Evolutionary conservation across 108 stramenopile genomes (phyloP).

Genomic region (Tribonema minus): DNA sequence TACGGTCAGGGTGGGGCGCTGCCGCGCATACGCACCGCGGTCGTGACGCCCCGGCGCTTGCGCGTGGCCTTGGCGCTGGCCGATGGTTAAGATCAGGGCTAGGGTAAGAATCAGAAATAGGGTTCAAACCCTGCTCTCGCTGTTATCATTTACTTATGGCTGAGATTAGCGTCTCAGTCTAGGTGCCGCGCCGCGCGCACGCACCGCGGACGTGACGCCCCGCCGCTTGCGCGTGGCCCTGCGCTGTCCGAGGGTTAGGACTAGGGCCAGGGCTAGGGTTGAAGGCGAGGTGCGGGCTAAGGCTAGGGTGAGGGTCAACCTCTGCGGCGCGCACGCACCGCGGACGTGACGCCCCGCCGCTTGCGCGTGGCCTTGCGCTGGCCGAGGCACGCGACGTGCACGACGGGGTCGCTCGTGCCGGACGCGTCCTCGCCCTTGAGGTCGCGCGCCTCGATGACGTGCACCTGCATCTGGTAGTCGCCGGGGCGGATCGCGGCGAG

Average conservation of each 20-base stretch:
- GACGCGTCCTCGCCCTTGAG: slow-evolving; percentile 59
- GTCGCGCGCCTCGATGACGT: slow-evolving; percentile 60
- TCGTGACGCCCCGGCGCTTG: slow-evolving; percentile 3
- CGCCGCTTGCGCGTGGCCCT: too few species aligned
- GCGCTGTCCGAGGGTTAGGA: too few species aligned
- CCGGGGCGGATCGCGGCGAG: slow-evolving; percentile 43
- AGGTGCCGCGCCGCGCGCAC: slow-evolving; percentile 31
- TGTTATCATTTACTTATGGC: slow-evolving; percentile 60
- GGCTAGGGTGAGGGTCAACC: too few species aligned
- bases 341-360: slow-evolving; percentile 6
- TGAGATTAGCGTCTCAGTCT: slow-evolving; percentile 57
- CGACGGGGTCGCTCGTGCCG: slow-evolving; percentile 54
- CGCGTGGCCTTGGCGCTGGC: slow-evolving; percentile 3
- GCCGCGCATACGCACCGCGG: too few species aligned
- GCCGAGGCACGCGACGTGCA: slow-evolving; percentile 12
- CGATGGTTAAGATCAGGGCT: slow-evolving; percentile 3
- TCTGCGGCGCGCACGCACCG: too few species aligned
- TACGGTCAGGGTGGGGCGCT: too few species aligned
- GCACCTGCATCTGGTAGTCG: slow-evolving; percentile 63
- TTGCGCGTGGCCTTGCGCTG: slow-evolving; percentile 4
- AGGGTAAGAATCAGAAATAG: slow-evolving; percentile 52
- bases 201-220: too few species aligned
- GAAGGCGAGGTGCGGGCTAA: too few species aligned
- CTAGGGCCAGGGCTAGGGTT: too few species aligned
- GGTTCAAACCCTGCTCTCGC: slow-evolving; percentile 59